Percentiles rank a stretch among this genome's conserved stretches.
These are phyloP conservation scores for Pelargonium cotyledonis DNA, from an alignment of 441 rosid genomes.

Conservation along the genomic window DNA sequence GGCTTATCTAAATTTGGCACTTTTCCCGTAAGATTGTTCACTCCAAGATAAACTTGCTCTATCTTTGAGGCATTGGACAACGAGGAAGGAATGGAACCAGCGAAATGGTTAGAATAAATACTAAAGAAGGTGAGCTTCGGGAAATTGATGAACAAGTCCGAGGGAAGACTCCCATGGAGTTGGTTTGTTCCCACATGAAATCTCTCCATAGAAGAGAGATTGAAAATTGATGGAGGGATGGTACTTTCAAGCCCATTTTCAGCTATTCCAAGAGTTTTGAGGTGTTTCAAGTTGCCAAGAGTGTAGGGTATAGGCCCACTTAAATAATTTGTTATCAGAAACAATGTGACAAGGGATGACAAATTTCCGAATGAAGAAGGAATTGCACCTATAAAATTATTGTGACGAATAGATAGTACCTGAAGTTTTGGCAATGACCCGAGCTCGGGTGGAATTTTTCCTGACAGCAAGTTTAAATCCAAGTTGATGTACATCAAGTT, in stretches of 20 bases:
- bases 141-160: constrained; percentile 13
- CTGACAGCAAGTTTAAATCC: background rate
- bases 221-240: constrained; percentile 25
- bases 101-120: background rate
- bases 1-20: background rate
- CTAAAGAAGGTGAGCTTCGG: constrained; percentile 7
- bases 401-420: background rate
- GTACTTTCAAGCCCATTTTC: constrained; percentile 16
- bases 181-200: constrained; percentile 7
- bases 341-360: constrained; percentile 9
- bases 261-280: background rate
- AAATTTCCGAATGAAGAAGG: constrained; percentile 24
- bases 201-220: constrained; percentile 11
- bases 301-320: constrained; percentile 20
- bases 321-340: background rate
- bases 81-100: constrained; percentile 21
- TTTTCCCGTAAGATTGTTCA: constrained; percentile 10
- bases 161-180: constrained; percentile 21
- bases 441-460: constrained; percentile 6
- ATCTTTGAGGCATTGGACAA: constrained; percentile 25
- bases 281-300: constrained; percentile 12
- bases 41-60: background rate
- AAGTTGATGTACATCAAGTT: background rate
- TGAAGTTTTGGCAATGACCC: background rate
- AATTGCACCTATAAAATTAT: constrained; percentile 18